Evolutionary conservation across 208 protist genomes (phyloP).

Genomic region (Angomonas ambiguus): DNA sequence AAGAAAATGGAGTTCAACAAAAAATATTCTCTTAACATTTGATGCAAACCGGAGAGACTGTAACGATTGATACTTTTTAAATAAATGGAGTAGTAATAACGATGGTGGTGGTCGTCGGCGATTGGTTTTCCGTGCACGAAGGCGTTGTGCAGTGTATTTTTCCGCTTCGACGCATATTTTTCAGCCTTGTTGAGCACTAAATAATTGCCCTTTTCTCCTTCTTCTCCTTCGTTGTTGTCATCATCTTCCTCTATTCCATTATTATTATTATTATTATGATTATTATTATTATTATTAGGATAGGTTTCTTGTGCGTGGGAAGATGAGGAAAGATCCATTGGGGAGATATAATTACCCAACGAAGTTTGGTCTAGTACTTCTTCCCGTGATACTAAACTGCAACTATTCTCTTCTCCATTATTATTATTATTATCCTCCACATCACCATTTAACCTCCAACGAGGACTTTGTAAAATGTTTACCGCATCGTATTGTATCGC

Average conservation of each 20-base stretch:
- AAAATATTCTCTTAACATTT: constrained; percentile 83
- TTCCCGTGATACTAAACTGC: too few relatives aligned
- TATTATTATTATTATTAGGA: background rate
- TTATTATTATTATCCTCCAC: background rate
- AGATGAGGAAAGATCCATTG: too few relatives aligned
- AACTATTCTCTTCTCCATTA: too few relatives aligned
- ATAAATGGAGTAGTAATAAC: constrained; percentile 73
- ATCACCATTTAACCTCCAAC: constrained; percentile 22
- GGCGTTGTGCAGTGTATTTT: background rate
- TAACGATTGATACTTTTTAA: constrained; percentile 58
- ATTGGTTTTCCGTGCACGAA: background rate
- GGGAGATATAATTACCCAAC: too few relatives aligned
- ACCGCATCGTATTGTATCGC: too few relatives aligned
- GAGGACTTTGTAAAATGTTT: constrained; percentile 59
- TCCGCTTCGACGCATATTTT: background rate
- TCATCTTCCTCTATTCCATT: constrained; percentile 56
- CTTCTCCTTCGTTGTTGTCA: constrained; percentile 33
- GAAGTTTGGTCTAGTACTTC: too few relatives aligned
- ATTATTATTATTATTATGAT: background rate
- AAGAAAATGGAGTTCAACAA: constrained; percentile 56
- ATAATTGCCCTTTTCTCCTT: background rate
- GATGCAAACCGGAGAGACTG: constrained; percentile 50
- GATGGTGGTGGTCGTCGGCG: constrained; percentile 27
- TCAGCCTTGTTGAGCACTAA: background rate
- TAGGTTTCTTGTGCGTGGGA: too few relatives aligned